Percentiles rank a stretch among this genome's conserved stretches.
These are phyloP conservation scores for Diaporthe aspalathi DNA, from an alignment of 2,329 filamentous ascomycete species.

Conservation along the genomic window DNA sequence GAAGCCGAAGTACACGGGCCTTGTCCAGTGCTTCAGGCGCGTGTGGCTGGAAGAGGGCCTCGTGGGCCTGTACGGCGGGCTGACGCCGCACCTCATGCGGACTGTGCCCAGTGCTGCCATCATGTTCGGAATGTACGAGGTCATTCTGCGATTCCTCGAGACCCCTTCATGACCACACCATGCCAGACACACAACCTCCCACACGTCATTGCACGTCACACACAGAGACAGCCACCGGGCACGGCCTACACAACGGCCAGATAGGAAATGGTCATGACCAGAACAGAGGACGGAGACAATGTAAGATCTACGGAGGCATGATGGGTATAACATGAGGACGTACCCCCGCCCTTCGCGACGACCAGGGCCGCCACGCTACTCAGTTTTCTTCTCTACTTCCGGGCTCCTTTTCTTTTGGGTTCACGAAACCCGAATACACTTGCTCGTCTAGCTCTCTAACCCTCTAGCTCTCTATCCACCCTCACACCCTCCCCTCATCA, in stretches of 20 bases:
- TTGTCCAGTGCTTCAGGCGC: conserved; percentile 88
- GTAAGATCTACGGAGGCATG: conserved; percentile 29
- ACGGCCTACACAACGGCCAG: background rate
- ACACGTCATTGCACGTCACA: background rate
- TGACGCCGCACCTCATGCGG: conserved; percentile 90
- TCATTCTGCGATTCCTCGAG: conserved; percentile 62
- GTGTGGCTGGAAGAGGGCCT: conserved; percentile 92
- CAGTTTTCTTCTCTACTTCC: conserved; percentile 9
- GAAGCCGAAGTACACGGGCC: conserved; percentile 85
- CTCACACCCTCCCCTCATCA: background rate
- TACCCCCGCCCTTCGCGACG: background rate
- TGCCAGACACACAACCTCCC: background rate
- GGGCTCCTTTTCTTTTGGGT: background rate
- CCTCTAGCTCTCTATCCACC: background rate
- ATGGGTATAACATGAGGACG: conserved; percentile 3
- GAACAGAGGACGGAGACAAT: background rate
- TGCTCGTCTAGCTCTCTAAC: background rate
- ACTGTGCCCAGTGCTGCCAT: conserved; percentile 94
- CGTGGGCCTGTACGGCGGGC: conserved; percentile 85
- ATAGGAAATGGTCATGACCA: background rate
- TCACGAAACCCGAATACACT: background rate
- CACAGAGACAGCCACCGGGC: background rate
- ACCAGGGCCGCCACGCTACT: conserved; percentile 10
- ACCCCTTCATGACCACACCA: conserved; percentile 40
- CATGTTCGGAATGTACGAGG: conserved; percentile 92